phyloP scores from a whole-genome alignment of 371 early-diverging fungal genomes.

The Chytridium lagenaria region DNA sequence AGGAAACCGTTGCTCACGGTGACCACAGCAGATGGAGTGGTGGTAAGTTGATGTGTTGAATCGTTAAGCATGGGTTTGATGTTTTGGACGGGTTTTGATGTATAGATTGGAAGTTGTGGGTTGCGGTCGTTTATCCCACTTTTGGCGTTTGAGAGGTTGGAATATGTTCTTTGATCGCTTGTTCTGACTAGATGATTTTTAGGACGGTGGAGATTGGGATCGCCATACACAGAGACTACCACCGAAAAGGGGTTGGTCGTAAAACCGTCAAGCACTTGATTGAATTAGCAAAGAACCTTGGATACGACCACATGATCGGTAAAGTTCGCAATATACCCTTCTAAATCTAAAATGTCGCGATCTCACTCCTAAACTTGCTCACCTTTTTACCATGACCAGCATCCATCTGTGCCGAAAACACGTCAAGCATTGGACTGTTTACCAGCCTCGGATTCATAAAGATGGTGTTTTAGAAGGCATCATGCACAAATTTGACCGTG shows the following conservation, averaged over 20 bases:
- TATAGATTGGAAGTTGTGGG: background rate
- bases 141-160: background rate
- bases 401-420: conserved; percentile 12
- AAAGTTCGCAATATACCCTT: background rate
- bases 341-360: background rate
- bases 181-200: background rate
- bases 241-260: conserved; percentile 2
- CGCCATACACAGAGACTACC: conserved; percentile 4
- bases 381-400: too few relatives aligned
- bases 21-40: background rate
- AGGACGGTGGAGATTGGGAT: background rate
- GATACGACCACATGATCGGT: background rate
- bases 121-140: background rate
- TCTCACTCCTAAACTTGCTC: too few relatives aligned
- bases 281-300: background rate
- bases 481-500: conserved; percentile 5
- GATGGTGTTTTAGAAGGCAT: background rate
- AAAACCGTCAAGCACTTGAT: background rate
- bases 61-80: background rate
- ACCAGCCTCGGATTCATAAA: background rate
- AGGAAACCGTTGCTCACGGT: background rate
- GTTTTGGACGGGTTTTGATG: background rate
- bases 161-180: background rate
- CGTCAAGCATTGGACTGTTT: background rate
- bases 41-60: background rate